Conservation (phyloP, 225 moss, liverwort and hornwort genomes). For the Rhytidiadelphus loreus region DNA sequence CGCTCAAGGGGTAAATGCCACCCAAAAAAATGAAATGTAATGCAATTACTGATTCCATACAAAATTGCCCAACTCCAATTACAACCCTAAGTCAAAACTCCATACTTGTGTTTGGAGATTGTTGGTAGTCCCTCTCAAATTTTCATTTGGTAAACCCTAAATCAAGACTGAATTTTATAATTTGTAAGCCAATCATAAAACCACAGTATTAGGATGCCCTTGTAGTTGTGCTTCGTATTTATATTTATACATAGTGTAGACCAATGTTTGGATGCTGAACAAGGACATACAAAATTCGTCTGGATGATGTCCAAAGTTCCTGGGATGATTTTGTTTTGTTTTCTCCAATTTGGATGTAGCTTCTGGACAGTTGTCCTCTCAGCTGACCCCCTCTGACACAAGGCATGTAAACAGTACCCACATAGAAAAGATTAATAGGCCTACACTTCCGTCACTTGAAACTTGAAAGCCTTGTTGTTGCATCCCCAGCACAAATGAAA, state of each 20-base stretch:
- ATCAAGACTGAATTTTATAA: background rate
- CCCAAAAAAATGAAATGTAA: background rate
- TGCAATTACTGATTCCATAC: background rate
- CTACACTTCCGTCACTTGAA: background rate
- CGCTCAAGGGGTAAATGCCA: too few species aligned
- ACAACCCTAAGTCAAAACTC: background rate
- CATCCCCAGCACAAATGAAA: background rate
- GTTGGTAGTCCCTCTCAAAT: fast-evolving
- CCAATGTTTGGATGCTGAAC: background rate
- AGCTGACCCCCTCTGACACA: background rate
- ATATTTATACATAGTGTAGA: background rate
- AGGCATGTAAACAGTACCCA: background rate
- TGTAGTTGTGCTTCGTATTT: background rate
- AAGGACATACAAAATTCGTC: background rate
- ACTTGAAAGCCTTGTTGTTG: background rate
- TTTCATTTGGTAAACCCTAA: background rate
- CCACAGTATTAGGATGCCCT: fast-evolving
- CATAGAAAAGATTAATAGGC: too few species aligned
- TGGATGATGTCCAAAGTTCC: background rate
- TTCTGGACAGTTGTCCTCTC: background rate
- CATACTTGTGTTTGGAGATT: background rate
- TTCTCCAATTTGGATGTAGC: background rate
- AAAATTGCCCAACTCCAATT: background rate
- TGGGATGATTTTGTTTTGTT: background rate
- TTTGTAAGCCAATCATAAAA: background rate